Percentiles rank a stretch among this genome's conserved stretches.
Conservation (phyloP, 495 filamentous ascomycete species). For the Pyronema domesticum region DNA sequence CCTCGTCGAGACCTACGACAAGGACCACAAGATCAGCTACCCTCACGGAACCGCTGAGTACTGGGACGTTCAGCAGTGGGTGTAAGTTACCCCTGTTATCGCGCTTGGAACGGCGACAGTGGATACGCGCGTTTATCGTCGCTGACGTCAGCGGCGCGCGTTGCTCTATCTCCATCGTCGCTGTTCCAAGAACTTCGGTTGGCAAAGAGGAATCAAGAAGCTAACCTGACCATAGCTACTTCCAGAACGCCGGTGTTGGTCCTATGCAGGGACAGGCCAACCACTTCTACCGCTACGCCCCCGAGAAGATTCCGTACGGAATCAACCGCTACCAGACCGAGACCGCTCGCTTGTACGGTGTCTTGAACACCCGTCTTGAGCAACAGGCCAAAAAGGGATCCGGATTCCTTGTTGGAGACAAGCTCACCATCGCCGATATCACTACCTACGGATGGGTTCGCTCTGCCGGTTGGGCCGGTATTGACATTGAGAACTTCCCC, state of each 20-base stretch:
- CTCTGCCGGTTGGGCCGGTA: conserved; percentile 45
- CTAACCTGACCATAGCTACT: conserved; percentile 28
- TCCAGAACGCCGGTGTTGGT: conserved; percentile 59
- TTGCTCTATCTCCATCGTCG: neutral
- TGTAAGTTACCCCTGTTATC: conserved; percentile 27
- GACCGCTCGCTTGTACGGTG: conserved; percentile 59
- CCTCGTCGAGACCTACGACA: conserved; percentile 62
- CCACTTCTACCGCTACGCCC: conserved; percentile 75
- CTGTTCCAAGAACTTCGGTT: neutral
- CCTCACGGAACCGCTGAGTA: conserved; percentile 54
- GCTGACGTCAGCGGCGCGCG: neutral
- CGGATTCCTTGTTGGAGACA: conserved; percentile 61
- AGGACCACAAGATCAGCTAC: conserved; percentile 68
- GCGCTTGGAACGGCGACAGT: neutral
- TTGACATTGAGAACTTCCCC: conserved; percentile 65
- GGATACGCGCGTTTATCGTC: neutral
- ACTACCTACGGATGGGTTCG: conserved; percentile 60
- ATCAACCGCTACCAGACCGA: conserved; percentile 70
- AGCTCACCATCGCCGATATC: conserved; percentile 70
- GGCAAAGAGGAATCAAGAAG: neutral
- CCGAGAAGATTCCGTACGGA: conserved; percentile 73
- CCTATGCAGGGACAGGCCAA: conserved; percentile 92
- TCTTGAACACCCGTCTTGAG: conserved; percentile 56
- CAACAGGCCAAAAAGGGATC: conserved; percentile 26
- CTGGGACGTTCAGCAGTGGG: conserved; percentile 67